Percentiles rank a stretch among this genome's conserved stretches.
phyloP scores from a whole-genome alignment of 768 basidiomycete species.

The Gymnopilus junonius region DNA sequence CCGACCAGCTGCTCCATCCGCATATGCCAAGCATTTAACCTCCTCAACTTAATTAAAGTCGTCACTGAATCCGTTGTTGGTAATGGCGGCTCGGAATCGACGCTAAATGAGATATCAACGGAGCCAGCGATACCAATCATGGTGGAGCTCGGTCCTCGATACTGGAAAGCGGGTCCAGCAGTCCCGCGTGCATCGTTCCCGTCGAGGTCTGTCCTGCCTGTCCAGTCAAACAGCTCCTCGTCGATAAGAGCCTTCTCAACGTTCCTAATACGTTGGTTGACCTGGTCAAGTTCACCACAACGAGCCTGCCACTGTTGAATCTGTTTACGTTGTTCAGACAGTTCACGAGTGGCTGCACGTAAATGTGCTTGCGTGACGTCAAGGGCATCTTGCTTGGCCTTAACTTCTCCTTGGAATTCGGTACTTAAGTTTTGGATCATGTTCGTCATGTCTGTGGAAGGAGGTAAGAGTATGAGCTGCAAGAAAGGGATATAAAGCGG shows the following conservation, averaged over 20 bases:
- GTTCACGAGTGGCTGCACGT: constrained; percentile 85
- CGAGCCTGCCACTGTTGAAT: constrained; percentile 76
- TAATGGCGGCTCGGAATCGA: constrained; percentile 76
- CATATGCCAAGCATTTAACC: constrained; percentile 84
- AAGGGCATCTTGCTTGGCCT: constrained; percentile 84
- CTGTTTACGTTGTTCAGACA: constrained; percentile 89
- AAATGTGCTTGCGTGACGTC: constrained; percentile 88
- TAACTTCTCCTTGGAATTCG: constrained; percentile 85
- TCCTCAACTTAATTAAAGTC: constrained; percentile 70
- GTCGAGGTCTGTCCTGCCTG: constrained; percentile 64
- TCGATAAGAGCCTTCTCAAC: constrained; percentile 78
- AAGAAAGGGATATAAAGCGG: constrained; percentile 6
- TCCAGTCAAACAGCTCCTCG: constrained; percentile 89
- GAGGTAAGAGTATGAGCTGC: too few relatives aligned
- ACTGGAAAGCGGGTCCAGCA: constrained; percentile 71
- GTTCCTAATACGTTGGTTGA: constrained; percentile 81
- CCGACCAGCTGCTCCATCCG: constrained; percentile 78
- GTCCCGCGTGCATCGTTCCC: constrained; percentile 41
- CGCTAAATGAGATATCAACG: constrained; percentile 64
- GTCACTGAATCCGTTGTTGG: constrained; percentile 61
- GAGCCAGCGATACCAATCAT: constrained; percentile 67
- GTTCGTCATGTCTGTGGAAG: constrained; percentile 71
- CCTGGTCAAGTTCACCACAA: constrained; percentile 80
- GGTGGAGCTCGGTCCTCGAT: constrained; percentile 69
- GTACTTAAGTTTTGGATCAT: constrained; percentile 81